phyloP scores from a whole-genome alignment of 2,329 filamentous ascomycete species.

The Elsinoe arachidis region DNA sequence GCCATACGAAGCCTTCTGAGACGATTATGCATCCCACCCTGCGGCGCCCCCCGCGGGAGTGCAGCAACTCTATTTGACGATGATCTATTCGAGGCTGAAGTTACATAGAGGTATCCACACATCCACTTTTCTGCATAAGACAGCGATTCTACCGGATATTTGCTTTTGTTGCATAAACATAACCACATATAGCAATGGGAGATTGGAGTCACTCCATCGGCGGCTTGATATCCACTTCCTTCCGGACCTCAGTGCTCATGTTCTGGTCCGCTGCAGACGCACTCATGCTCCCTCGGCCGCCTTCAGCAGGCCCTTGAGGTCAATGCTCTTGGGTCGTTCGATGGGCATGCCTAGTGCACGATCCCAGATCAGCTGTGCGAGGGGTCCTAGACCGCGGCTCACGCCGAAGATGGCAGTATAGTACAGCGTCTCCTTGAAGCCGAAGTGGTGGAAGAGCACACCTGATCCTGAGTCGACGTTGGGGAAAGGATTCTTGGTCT shows the following conservation, averaged over 20 bases:
- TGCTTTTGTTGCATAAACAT: conserved; percentile 5
- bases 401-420: conserved; percentile 68
- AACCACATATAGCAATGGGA: conserved; percentile 3
- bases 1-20: background rate
- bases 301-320: conserved; percentile 76
- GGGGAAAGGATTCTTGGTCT: conserved; percentile 57
- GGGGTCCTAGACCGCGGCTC: conserved; percentile 68
- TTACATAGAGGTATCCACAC: background rate
- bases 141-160: background rate
- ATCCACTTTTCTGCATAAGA: background rate
- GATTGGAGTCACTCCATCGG: background rate
- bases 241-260: background rate
- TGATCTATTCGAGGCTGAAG: background rate
- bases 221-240: background rate
- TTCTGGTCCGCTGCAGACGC: background rate
- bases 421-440: conserved; percentile 94
- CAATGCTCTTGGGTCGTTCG: conserved; percentile 96
- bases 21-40: background rate
- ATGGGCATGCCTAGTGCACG: conserved; percentile 88
- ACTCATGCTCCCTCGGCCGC: conserved; percentile 29
- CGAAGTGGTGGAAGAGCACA: conserved; percentile 95
- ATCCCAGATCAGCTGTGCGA: conserved; percentile 95
- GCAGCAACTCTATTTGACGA: conserved; percentile 10
- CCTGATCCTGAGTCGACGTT: conserved; percentile 93
- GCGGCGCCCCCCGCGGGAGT: background rate